Base-by-base conservation (phyloP, 1,284 basidiomycete genomes). In the Cryptococcus neoformans region DNA sequence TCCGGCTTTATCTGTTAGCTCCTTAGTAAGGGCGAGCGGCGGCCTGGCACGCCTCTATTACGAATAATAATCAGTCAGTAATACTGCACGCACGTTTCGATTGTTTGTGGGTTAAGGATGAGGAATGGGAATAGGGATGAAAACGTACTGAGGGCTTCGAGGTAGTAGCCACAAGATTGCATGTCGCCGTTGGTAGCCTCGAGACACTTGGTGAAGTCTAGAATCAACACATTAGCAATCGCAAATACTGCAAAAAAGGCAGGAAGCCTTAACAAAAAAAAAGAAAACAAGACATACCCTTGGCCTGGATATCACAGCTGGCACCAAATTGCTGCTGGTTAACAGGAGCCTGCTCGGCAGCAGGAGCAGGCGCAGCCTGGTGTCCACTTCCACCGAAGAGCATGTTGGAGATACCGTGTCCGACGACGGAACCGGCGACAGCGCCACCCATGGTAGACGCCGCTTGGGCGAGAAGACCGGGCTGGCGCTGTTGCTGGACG, bases 401-500 rank as follows among this genome's bases (percentile, higher is more conserved):
- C 78, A 83, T 83, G 75, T 75, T 81, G 55, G 72, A 76, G 59
- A 83, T 76, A 46, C 81, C 82, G 72, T 83, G 82, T 38, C 82
- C 82, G 47, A 83, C 73, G 50, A 81, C 80, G 7, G 80, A 81
- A 45, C 76, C 76, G 14, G 75, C 75, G 36, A 82, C 77, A 41
- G 81, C 82, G 69, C 82, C 81, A 46, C 81, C 82, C 57, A 82
- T 82, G 47, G 82, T 83, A 11, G 78, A 80, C 21, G 81, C 81
- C 56, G 82, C 81, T 72, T 78, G 67, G 44, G 74, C 74, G 55
- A 78, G 62, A 51, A 76, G 59, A 53, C 73, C 75, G 9, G 74
- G 73, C 57, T 65, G 71, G 44, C 65, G 58, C 37, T 60, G 64
- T 14, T 62, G 59, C 28, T 63, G 62, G 51, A 57, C 59, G 54